Percentiles rank a stretch among this genome's conserved stretches.
Evolutionary conservation across 805 yeast species (phyloP).

Genomic region (Kluyveromyces wickerhamii): DNA sequence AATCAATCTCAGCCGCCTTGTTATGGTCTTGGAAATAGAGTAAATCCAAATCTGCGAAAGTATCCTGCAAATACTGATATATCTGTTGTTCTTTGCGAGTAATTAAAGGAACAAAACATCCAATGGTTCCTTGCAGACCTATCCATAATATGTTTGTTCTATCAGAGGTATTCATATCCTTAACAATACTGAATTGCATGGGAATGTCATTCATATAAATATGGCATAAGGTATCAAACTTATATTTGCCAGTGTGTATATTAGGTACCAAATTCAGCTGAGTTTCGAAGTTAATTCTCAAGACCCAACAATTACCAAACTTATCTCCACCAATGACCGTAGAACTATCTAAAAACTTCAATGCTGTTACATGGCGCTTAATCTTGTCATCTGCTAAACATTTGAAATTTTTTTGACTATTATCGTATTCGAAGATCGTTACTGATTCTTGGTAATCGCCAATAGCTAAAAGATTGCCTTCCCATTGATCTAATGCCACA

Average conservation of each 20-base stretch:
- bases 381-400: conserved; percentile 64
- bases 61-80: conserved; percentile 46
- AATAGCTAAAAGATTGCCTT: conserved; percentile 53
- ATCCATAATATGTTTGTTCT: conserved; percentile 58
- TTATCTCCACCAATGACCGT: conserved; percentile 82
- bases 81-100: conserved; percentile 55
- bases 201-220: conserved; percentile 66
- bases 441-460: conserved; percentile 70
- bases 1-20: conserved; percentile 6
- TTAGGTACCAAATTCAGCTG: conserved; percentile 33
- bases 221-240: conserved; percentile 46
- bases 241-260: conserved; percentile 33
- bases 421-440: conserved; percentile 46
- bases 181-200: conserved; percentile 45
- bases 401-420: conserved; percentile 40
- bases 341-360: conserved; percentile 57
- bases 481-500: conserved; percentile 40
- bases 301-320: conserved; percentile 70
- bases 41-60: conserved; percentile 29
- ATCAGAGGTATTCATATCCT: conserved; percentile 34
- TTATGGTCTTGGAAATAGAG: conserved; percentile 11
- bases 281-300: conserved; percentile 48
- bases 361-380: conserved; percentile 56
- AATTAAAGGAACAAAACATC: conserved; percentile 60
- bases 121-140: conserved; percentile 78